phyloP scores from a whole-genome alignment of 2,329 filamentous ascomycete species.

The Akanthomyces dipterigenus region DNA sequence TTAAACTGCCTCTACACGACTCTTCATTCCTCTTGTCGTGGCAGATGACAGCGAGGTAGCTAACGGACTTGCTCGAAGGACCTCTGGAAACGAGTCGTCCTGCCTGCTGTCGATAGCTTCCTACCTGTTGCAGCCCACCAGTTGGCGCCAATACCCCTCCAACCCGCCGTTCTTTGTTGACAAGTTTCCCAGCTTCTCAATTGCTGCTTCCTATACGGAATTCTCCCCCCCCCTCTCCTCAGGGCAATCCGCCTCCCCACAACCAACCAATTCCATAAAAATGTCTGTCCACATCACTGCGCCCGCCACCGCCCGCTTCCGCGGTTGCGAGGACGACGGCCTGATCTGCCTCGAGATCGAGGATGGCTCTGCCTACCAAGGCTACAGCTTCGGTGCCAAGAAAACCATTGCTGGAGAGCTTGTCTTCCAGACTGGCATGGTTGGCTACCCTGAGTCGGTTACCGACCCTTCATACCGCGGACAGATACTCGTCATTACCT shows the following conservation, averaged over 20 bases:
- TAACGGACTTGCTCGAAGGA: slow-evolving; percentile 28
- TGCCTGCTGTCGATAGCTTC: slow-evolving; percentile 27
- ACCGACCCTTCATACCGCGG: slow-evolving; percentile 83
- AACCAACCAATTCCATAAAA: slow-evolving; percentile 11
- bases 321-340: slow-evolving; percentile 46
- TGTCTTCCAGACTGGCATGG: slow-evolving; percentile 99
- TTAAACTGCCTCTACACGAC: background rate
- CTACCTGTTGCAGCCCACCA: slow-evolving; percentile 18
- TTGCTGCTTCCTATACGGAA: background rate
- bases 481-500: slow-evolving; percentile 94
- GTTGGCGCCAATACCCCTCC: background rate
- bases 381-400: slow-evolving; percentile 91
- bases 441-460: slow-evolving; percentile 92
- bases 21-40: slow-evolving; percentile 18
- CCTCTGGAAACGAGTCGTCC: slow-evolving; percentile 34
- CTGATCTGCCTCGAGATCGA: slow-evolving; percentile 85
- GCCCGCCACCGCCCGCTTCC: slow-evolving; percentile 56
- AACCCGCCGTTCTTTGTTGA: background rate
- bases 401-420: slow-evolving; percentile 95
- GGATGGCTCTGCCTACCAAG: slow-evolving; percentile 86
- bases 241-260: background rate
- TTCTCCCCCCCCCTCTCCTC: slow-evolving; percentile 5
- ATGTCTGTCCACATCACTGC: slow-evolving; percentile 34
- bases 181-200: slow-evolving; percentile 14
- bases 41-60: slow-evolving; percentile 33